Percentiles rank a stretch among this genome's conserved stretches.
These are phyloP conservation scores for Tetrapisispora nanseiensis DNA, from an alignment of 805 yeast genomes.

Conservation along the genomic window DNA sequence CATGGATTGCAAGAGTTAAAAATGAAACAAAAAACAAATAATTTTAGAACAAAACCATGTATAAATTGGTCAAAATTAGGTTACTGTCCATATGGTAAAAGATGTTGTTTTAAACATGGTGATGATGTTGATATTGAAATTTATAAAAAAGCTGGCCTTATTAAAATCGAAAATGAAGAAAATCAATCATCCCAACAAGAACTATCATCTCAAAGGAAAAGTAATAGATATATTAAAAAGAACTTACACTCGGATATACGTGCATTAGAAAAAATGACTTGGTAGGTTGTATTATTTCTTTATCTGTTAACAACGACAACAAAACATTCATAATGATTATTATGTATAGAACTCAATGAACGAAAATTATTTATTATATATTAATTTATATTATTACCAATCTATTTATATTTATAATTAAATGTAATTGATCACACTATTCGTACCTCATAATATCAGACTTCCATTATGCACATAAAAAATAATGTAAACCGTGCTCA, in stretches of 20 bases:
- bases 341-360: background rate
- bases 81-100: slow-evolving; percentile 74
- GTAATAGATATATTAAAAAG: slow-evolving; percentile 3
- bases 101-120: slow-evolving; percentile 88
- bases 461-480: background rate
- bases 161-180: background rate
- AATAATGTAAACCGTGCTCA: no score
- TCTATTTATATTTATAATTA: background rate
- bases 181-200: background rate
- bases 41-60: slow-evolving; percentile 88
- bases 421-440: no score
- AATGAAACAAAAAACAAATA: slow-evolving; percentile 52
- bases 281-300: slow-evolving; percentile 10
- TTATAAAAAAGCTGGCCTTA: slow-evolving; percentile 20
- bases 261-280: slow-evolving; percentile 24
- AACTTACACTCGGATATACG: slow-evolving; percentile 25
- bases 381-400: background rate
- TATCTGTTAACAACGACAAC: no score
- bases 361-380: slow-evolving; percentile 1
- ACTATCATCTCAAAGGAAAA: background rate
- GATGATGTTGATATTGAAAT: slow-evolving; percentile 27
- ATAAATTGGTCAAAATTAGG: slow-evolving; percentile 80
- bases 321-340: background rate
- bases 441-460: background rate
- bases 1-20: slow-evolving; percentile 78